Conservation (phyloP, 257 asterid genomes). For the Rhazya stricta region DNA sequence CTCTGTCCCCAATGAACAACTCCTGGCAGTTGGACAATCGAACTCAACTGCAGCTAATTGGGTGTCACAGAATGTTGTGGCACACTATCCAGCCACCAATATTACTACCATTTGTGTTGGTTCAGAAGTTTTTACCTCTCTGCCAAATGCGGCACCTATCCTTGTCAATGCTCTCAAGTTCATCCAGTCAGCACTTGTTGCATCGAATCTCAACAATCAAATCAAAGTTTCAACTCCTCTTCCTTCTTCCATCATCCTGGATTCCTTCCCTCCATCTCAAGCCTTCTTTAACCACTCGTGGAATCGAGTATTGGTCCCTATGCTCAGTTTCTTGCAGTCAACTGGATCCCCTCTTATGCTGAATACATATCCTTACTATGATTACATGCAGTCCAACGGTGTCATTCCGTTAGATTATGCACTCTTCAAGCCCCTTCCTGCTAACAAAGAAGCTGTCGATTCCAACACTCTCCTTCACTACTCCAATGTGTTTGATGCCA, state of each 20-base stretch:
- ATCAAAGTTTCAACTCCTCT: constrained; percentile 75
- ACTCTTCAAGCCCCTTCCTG: constrained; percentile 63
- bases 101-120: constrained; percentile 74
- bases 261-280: constrained; percentile 74
- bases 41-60: constrained; percentile 83
- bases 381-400: constrained; percentile 61
- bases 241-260: constrained; percentile 64
- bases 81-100: constrained; percentile 72
- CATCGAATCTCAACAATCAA: constrained; percentile 63
- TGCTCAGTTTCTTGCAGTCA: constrained; percentile 62
- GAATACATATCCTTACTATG: constrained; percentile 68
- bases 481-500: constrained; percentile 76
- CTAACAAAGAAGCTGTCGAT: constrained; percentile 85
- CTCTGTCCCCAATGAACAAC: constrained; percentile 69
- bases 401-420: constrained; percentile 84
- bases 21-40: constrained; percentile 69
- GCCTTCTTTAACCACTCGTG: constrained; percentile 68
- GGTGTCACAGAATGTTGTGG: constrained; percentile 69
- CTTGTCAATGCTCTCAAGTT: constrained; percentile 57
- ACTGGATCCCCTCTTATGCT: constrained; percentile 67
- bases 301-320: constrained; percentile 52
- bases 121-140: constrained; percentile 61
- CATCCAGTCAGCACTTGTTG: constrained; percentile 73
- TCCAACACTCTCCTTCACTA: constrained; percentile 83
- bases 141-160: constrained; percentile 61